A percentile compares a stretch with the other conserved stretches of the same genome.
These are phyloP conservation scores for Triadica sebifera DNA, from an alignment of 345 rosid species.

Conservation along the genomic window DNA sequence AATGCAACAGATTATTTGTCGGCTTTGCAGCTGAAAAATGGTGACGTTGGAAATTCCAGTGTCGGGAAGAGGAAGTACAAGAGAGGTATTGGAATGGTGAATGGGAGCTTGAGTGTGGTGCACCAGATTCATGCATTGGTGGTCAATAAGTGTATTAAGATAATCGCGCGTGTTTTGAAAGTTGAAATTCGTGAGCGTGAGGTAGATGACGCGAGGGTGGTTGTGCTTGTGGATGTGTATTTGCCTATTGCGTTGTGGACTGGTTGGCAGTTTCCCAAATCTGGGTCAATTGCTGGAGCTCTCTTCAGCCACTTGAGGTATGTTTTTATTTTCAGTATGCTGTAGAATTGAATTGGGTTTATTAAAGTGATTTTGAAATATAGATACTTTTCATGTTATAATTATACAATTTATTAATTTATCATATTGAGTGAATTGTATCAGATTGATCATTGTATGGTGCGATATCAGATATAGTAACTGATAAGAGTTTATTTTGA, in stretches of 20 bases:
- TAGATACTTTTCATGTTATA: neutral
- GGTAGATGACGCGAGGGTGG: constrained; percentile 43
- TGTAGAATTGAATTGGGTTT: too few species aligned
- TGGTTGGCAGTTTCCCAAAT: constrained; percentile 85
- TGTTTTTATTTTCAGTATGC: neutral
- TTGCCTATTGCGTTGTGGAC: constrained; percentile 67
- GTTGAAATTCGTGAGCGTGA: constrained; percentile 34
- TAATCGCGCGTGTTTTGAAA: constrained; percentile 42
- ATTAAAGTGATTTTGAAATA: too few species aligned
- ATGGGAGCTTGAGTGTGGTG: constrained; percentile 77
- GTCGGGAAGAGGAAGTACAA: constrained; percentile 22
- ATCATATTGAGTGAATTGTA: neutral
- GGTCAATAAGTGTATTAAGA: constrained; percentile 50
- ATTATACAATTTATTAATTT: neutral
- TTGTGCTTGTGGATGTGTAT: constrained; percentile 71
- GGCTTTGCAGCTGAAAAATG: neutral
- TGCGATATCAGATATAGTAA: neutral
- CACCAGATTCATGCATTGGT: constrained; percentile 64
- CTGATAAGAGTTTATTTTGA: neutral
- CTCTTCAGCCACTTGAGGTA: constrained; percentile 82
- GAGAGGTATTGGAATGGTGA: constrained; percentile 54
- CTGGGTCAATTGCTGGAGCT: constrained; percentile 52
- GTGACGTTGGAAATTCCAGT: too few species aligned
- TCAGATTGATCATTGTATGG: too few species aligned
- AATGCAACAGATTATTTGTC: neutral